Base-by-base conservation (phyloP, 2,329 filamentous ascomycete genomes). In the Lanzia echinophila region DNA sequence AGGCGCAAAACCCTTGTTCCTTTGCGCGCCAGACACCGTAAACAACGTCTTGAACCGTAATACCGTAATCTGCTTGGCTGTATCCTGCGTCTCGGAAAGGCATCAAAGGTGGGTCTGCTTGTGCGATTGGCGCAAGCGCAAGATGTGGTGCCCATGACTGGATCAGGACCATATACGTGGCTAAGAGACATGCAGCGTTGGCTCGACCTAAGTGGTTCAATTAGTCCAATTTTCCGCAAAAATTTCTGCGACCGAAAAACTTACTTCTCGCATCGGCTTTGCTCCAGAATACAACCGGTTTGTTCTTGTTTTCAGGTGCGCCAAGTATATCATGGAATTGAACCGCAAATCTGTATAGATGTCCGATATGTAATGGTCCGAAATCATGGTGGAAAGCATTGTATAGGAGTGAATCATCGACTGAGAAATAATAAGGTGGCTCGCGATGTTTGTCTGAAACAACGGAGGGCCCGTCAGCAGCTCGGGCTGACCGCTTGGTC, bases 311-410 rank as follows among this genome's bases (percentile, higher is more conserved):
- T 65, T 90, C 88, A 60, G 90, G 89, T 55, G 91, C 90, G 15
- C 89, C 92, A 34, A 99, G 79, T 45, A 97, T 90, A 65, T 97
- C 92, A 68, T 99, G 94, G 68, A 99, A 90, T 65, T 92, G 86
- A 51, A 97, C 88, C 4, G 94, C 92, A 70, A 97, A 99, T 59
- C 94, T 83, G 77, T 97, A 99, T 39, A 99, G 76, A 70, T 99
- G 94, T 24, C 94, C 94, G 63, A 99, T 95, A 75, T 99, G 94
- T 56, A 99, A 78, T 66, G 94, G 94, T 65, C 94, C 94, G 71
- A 99, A 99, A 73, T 99, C 94, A 66, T 95, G 91, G 73, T 97
- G 91, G 73, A 99, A 99, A 32, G 92, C 91, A 71, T 99, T 99
- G 79, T 99, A 99, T 45, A 96, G 79, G 43, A 99, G 83, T 39